These are phyloP conservation scores for Domatiomyces catenatus DNA, from an alignment of 2,329 filamentous ascomycete species.

Conservation along the genomic window DNA sequence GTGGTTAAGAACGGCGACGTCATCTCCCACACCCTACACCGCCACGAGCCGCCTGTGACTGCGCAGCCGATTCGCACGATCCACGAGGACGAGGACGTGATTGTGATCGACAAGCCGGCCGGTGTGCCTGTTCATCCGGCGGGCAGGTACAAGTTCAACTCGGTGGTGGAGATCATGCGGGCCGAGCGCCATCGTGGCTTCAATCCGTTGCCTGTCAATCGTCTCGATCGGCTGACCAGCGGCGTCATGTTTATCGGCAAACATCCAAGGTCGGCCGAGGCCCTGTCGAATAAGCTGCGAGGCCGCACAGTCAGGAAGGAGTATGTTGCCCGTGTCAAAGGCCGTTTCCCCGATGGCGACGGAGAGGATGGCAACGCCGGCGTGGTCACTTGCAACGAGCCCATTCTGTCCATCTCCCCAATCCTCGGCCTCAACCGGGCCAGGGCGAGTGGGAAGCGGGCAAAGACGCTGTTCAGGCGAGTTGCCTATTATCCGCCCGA, in stretches of 20 bases:
- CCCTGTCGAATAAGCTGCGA: constrained; percentile 60
- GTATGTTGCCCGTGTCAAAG: constrained; percentile 81
- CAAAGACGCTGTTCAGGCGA: constrained; percentile 78
- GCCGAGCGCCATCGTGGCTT: constrained; percentile 48
- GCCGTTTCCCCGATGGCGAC: constrained; percentile 65
- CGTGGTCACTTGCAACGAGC: constrained; percentile 81
- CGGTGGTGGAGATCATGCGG: constrained; percentile 82
- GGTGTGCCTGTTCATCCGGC: constrained; percentile 92
- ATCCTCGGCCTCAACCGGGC: constrained; percentile 90
- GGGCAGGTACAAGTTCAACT: constrained; percentile 91
- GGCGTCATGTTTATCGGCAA: constrained; percentile 98
- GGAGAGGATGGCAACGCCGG: constrained; percentile 22
- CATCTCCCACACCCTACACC: constrained; percentile 83
- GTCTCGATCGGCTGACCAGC: constrained; percentile 84
- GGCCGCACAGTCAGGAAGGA: constrained; percentile 80
- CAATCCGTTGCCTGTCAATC: constrained; percentile 63
- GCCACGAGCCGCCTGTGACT: constrained; percentile 88
- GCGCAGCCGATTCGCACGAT: constrained; percentile 64
- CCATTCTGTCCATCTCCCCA: constrained; percentile 83
- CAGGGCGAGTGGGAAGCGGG: constrained; percentile 80
- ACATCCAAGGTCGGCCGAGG: constrained; percentile 61
- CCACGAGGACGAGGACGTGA: constrained; percentile 81
- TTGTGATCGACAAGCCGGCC: constrained; percentile 93
- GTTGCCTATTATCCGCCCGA: constrained; percentile 72
- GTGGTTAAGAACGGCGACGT: constrained; percentile 76